Evolutionary conservation across 2,329 filamentous ascomycete genomes (phyloP), one percentile per base, ranked within the genome.

Genomic region (Westerdykella aurantiaca): DNA sequence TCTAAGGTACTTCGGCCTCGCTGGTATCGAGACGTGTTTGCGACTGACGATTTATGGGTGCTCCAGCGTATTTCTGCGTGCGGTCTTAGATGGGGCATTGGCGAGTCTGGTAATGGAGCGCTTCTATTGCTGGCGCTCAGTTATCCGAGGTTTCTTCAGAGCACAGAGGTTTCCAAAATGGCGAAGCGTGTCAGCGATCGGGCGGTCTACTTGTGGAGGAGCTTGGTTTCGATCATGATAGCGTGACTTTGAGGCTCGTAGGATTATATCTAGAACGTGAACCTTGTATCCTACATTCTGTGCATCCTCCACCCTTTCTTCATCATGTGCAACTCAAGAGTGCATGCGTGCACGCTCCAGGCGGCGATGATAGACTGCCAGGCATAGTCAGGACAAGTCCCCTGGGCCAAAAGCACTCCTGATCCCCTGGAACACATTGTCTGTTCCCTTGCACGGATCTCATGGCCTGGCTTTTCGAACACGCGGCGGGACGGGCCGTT

Each of bases 1-100:
- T 96, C 86, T 96, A 95, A 95, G 85, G 82, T 84, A 69, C 64
- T 70, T 43, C 25, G 16, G 33, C 25, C 22, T 41, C 34, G 37
- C 42, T 22, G 35, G 33, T 29, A 38, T 18, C 35, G 34, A 42
- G 41, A 47, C 45, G 37, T 41, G 39, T 45, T 47, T 46, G 37
- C 47, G 43, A 52, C 56, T 63, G 47, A 61, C 50, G 47, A 44
- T 44, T 53, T 29, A 29, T 12, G 25, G 47, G 29, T 41, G 4
- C 17, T 45, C 48, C 41, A 67, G 65, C 63, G 56, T 61, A 46
- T 62, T 63, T 48, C 48, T 59, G 55, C 56, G 53, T 60, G 57
- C 53, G 56, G 50, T 61, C 52, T 50, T 63, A 57, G 61, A 61
- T 43, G 35, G 22, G 14, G 56, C 63, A 50, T 60, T 54, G 62